Evolutionary conservation across 805 yeast genomes (phyloP), one percentile per base, ranked within the genome.

Genomic region (Metschnikowia dekortorum): DNA sequence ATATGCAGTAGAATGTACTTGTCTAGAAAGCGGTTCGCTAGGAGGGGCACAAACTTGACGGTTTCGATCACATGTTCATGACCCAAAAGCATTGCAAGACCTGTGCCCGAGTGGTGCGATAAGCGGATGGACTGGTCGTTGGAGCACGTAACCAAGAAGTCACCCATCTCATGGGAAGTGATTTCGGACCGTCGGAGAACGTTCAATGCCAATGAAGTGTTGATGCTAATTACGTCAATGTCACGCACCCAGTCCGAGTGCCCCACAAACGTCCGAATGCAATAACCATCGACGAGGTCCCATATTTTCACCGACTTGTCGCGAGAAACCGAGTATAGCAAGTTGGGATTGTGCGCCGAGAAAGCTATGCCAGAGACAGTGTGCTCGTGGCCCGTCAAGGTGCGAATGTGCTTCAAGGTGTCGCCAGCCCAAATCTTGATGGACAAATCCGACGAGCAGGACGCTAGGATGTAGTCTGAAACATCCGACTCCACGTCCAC

Each of bases 231-330:
- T 9, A 63, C 70, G 53, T 83, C 89, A 2, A 89, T 55, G 9
- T 80, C 73, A 50, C 96, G 72, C 4, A 89, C 89, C 97, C 97
- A 91, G 56, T 89, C 96, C 8, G 87, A 78, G 66, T 91, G 97
- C 1, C 91, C 92, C 13, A 79, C 74, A 50, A 89, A 80, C 0
- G 87, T 80, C 52, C 78, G 76, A 14, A 81, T 57, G 52, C 89
- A 80, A 74, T 80, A 82, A 0, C 96, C 96, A 3, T 81, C 75
- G 2, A 71, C 66, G 6, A 85, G 61, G 64, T 87, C 87, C 91
- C 91, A 86, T 2, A 81, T 59, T 57, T 77, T 82, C 6, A 84
- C 75, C 1, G 83, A 62, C 7, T 71, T 73, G 60, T 86, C 92
- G 50, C 91, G 70, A 1, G 89, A 83, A 31, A 82, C 81, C 10